A percentile compares a stretch with the other conserved stretches of the same genome.
Evolutionary conservation across 768 basidiomycete genomes (phyloP).

Genomic region (Tulasnella sp.): DNA sequence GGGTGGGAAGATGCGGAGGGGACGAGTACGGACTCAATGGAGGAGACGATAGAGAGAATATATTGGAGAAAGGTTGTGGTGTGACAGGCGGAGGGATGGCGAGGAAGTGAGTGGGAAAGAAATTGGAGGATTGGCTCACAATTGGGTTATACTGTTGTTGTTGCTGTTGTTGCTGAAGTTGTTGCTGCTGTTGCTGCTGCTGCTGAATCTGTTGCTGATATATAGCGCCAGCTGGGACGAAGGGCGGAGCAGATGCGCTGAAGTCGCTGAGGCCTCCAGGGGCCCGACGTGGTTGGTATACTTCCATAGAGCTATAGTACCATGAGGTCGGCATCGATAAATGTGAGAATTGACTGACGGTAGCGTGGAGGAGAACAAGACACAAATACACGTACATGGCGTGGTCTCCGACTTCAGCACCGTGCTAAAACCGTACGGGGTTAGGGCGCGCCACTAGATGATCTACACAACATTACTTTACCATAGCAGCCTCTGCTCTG

Average conservation of each 20-base stretch:
- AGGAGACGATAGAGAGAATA: conserved; percentile 13
- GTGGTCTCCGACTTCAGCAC: conserved; percentile 69
- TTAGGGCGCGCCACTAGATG: not conserved
- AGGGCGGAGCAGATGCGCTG: conserved; percentile 61
- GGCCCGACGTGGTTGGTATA: conserved; percentile 57
- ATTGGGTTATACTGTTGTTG: conserved; percentile 2
- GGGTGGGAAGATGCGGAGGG: not conserved
- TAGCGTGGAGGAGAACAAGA: not conserved
- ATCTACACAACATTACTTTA: conserved; percentile 5
- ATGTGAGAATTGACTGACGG: not conserved
- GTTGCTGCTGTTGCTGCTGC: conserved; percentile 15
- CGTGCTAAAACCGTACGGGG: conserved; percentile 35
- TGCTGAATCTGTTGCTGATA: conserved; percentile 25
- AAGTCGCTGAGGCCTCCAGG: conserved; percentile 52
- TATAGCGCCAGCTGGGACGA: conserved; percentile 60
- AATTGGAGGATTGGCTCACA: conserved; percentile 16
- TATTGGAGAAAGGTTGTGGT: conserved; percentile 17
- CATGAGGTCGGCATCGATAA: not conserved
- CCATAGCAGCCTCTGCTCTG: conserved; percentile 63
- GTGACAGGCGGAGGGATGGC: conserved; percentile 15
- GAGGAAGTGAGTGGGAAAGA: conserved; percentile 11
- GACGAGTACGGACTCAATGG: not conserved
- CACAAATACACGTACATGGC: conserved; percentile 44
- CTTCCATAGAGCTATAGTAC: conserved; percentile 42
- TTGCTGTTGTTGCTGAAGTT: not conserved